phyloP scores from a whole-genome alignment of 805 yeast genomes.

The Metschnikowia bowlesiae region DNA sequence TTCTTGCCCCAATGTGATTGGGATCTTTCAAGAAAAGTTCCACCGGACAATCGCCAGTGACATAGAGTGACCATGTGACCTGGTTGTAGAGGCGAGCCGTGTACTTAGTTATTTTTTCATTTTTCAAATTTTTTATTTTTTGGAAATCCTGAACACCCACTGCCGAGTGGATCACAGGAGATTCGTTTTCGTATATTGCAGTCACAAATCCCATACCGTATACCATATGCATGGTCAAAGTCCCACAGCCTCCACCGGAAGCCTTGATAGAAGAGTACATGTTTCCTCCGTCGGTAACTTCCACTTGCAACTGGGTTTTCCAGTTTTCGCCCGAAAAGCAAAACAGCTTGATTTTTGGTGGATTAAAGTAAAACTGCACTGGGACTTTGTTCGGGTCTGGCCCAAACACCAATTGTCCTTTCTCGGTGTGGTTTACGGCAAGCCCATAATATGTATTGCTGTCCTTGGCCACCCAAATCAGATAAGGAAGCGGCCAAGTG shows the following conservation, averaged over 20 bases:
- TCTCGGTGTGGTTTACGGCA: constrained; percentile 61
- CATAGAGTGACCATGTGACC: constrained; percentile 65
- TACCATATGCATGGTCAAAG: constrained; percentile 54
- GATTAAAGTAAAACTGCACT: constrained; percentile 61
- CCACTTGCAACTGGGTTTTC: constrained; percentile 15
- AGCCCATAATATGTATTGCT: constrained; percentile 51
- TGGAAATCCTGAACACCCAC: constrained; percentile 59
- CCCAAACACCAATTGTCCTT: constrained; percentile 62
- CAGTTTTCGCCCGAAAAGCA: constrained; percentile 36
- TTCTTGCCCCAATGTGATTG: constrained; percentile 29
- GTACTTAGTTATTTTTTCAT: constrained; percentile 47
- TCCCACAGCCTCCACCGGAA: constrained; percentile 24
- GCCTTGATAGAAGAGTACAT: constrained; percentile 28
- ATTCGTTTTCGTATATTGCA: constrained; percentile 34
- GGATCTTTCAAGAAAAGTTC: constrained; percentile 28
- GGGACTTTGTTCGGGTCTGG: constrained; percentile 52
- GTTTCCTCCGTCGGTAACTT: constrained; percentile 26
- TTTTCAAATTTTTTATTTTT: constrained; percentile 22
- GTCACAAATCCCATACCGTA: constrained; percentile 86
- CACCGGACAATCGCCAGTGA: constrained; percentile 35
- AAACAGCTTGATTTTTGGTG: constrained; percentile 61
- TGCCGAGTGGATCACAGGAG: constrained; percentile 44
- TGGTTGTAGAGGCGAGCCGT: constrained; percentile 50
- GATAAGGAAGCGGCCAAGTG: constrained; percentile 79
- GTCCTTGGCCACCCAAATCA: constrained; percentile 59